Evolutionary conservation across 768 basidiomycete species (phyloP), one percentile per base, ranked within the genome.

Genomic region (Mycena capillaripes): DNA sequence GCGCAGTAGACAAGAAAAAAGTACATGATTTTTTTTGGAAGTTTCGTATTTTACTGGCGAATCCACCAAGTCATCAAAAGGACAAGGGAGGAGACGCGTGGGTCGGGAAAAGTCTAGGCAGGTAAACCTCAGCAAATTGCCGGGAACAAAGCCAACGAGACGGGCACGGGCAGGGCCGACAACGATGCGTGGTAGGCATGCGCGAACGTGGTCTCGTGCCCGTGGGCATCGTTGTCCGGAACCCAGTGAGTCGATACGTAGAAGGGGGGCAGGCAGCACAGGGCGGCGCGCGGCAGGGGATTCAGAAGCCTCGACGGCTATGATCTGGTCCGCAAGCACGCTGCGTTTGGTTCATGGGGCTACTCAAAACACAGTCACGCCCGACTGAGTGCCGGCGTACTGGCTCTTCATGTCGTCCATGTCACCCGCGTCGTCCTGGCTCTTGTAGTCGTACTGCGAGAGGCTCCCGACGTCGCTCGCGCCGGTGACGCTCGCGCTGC

Each of bases 361-460:
- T 14, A 23, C 92, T 85, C 89, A 96, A 83, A 94, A 96, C 74
- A 94, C 94, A 44, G 95, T 96, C 73, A 96, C 88, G 53, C 95
- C 95, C 57, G 91, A 90, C 79, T 95, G 95, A 19, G 94, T 95
- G 30, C 93, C 93, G 10, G 93, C 86, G 80, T 96, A 96, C 82
- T 97, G 95, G 67, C 91, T 93, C 84, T 95, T 94, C 88, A 96
- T 90, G 79, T 97, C 95, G 79, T 96, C 95, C 78, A 91, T 79
- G 78, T 96, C 95, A 34, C 85, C 87, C 52, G 88, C 87, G 69
- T 94, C 95, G 78, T 96, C 95, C 80, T 96, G 95, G 77, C 94
- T 95, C 90, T 96, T 96, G 83, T 96, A 96, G 74, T 90, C 89
- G 78, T 95, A 89, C 78, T 89, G 90, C 46, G 93, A 93, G 72